These are phyloP conservation scores for Macrotyloma uniflorum DNA, from an alignment of 306 rosid genomes.

Conservation along the genomic window DNA sequence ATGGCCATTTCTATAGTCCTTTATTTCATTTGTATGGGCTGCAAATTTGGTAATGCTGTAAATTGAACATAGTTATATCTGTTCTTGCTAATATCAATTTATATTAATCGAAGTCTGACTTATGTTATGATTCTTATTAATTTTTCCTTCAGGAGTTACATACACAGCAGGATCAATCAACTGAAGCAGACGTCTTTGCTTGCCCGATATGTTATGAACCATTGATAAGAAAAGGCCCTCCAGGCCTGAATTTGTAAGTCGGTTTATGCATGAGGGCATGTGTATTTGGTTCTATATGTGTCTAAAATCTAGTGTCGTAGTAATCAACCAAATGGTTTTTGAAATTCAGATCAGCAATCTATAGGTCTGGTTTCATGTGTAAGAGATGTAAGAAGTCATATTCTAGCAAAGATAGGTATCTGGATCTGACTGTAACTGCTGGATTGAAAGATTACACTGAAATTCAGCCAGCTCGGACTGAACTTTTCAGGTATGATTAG, in stretches of 20 bases:
- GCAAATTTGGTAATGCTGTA: not conserved
- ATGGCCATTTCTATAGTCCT: not conserved
- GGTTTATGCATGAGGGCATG: conserved; percentile 12
- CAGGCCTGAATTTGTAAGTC: conserved; percentile 86
- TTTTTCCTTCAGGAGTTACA: conserved; percentile 50
- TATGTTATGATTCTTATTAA: conserved; percentile 2
- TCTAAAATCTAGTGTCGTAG: not conserved
- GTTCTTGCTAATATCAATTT: not conserved
- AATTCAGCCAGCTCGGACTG: conserved; percentile 68
- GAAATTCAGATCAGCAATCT: conserved; percentile 76
- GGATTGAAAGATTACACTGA: conserved; percentile 75
- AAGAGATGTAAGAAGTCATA: conserved; percentile 76
- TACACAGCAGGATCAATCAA: conserved; percentile 46
- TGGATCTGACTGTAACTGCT: conserved; percentile 84
- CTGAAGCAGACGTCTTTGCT: conserved; percentile 59
- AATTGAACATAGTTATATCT: not conserved
- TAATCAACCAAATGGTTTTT: conserved; percentile 23
- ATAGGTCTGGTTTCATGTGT: conserved; percentile 91
- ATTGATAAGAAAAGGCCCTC: conserved; percentile 82
- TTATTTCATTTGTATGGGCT: not conserved
- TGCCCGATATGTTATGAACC: conserved; percentile 94
- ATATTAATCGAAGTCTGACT: not conserved
- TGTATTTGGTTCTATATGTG: conserved; percentile 17
- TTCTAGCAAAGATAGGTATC: conserved; percentile 76
- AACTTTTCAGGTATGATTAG: conserved; percentile 68